A percentile compares a stretch with the other conserved stretches of the same genome.
Conservation (phyloP, 2,329 filamentous ascomycete species). For the Cladophialophora yegresii region DNA sequence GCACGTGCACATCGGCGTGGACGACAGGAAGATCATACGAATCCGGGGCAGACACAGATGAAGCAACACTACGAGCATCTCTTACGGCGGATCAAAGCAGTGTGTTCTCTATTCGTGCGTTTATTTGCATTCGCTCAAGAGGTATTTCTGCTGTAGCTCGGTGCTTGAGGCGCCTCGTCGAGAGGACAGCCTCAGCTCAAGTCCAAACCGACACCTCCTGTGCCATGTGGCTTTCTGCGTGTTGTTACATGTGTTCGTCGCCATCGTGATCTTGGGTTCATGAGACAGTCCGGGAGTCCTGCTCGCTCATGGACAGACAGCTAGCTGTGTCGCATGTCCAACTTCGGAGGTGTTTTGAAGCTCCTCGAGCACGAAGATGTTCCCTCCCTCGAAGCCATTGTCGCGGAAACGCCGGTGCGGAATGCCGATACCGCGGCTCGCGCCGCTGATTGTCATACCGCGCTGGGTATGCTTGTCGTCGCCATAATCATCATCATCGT, state of each 20-base stretch:
- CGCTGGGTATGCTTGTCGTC: background rate
- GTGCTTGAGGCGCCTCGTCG: background rate
- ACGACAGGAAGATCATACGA: too few species aligned
- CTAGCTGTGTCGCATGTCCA: background rate
- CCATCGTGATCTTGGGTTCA: background rate
- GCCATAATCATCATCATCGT: background rate
- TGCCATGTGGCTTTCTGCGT: background rate
- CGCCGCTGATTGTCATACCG: background rate
- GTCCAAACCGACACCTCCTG: background rate
- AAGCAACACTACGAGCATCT: too few species aligned
- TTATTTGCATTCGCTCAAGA: too few species aligned
- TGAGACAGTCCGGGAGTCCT: background rate
- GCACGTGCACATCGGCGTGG: too few species aligned
- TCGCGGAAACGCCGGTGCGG: background rate
- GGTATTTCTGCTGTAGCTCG: background rate
- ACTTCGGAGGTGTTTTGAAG: background rate
- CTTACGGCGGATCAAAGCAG: too few species aligned
- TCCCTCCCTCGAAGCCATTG: background rate
- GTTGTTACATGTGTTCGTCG: background rate
- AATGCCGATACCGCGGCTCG: background rate
- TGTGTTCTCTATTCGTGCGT: too few species aligned
- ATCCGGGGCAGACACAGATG: too few species aligned
- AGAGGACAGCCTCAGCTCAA: background rate
- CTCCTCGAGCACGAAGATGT: background rate
- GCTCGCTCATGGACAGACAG: background rate